A percentile compares a stretch with the other conserved stretches of the same genome.
Conservation (phyloP, 148 eudicot species). For the Oxyria digyna region DNA sequence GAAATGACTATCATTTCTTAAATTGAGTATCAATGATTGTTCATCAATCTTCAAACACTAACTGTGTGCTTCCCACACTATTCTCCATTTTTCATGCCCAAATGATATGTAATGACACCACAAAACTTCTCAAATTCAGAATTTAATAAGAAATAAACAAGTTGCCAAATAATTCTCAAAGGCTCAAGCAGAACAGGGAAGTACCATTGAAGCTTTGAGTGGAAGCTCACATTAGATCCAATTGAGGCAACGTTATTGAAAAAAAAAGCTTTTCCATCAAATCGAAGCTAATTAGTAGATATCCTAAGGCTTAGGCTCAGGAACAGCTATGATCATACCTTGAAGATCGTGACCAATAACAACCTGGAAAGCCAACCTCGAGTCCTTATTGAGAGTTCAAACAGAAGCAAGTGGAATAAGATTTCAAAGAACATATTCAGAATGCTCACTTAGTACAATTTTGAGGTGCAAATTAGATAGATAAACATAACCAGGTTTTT, state of each 20-base stretch:
- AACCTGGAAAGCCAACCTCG: conserved; percentile 91
- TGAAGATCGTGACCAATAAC: conserved; percentile 53
- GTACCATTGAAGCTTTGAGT: background rate
- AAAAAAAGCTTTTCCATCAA: background rate
- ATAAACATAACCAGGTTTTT: no score
- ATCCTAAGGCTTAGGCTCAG: conserved; percentile 91
- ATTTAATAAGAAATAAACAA: background rate
- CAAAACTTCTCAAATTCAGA: background rate
- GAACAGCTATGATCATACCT: conserved; percentile 97
- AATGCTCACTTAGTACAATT: no score
- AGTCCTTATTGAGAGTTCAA: conserved; percentile 66
- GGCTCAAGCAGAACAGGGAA: background rate
- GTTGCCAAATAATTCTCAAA: background rate
- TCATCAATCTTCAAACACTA: background rate
- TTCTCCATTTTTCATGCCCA: background rate
- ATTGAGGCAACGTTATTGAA: background rate
- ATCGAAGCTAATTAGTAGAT: conserved; percentile 33
- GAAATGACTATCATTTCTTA: background rate
- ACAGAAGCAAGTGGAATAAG: no score
- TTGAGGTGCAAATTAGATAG: no score
- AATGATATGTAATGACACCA: background rate
- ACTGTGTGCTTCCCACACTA: background rate
- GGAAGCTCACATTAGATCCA: background rate
- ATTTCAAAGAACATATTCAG: no score
- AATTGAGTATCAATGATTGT: background rate